These are phyloP conservation scores for Ganoderma lucidum DNA, from an alignment of 1,284 basidiomycete genomes.

Conservation along the genomic window DNA sequence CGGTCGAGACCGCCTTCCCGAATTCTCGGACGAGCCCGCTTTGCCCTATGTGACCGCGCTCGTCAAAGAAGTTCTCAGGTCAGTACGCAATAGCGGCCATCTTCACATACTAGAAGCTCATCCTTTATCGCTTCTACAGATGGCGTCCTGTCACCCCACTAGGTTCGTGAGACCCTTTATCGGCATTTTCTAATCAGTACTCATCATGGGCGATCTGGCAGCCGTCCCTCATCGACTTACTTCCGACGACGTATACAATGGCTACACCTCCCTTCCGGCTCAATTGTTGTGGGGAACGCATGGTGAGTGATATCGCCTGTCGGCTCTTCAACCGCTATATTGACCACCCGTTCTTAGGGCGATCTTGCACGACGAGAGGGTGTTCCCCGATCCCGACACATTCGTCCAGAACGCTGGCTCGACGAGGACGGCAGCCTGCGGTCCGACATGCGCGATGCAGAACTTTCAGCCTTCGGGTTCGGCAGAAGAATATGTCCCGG, in stretches of 20 bases:
- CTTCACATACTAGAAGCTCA: constrained; percentile 9
- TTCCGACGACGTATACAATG: constrained; percentile 44
- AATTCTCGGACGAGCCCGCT: constrained; percentile 46
- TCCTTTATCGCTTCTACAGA: constrained; percentile 20
- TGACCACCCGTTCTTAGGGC: constrained; percentile 39
- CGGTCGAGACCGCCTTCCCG: constrained; percentile 48
- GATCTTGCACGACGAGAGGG: constrained; percentile 48
- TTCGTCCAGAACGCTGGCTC: constrained; percentile 49
- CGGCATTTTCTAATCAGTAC: not conserved
- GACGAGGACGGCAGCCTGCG: constrained; percentile 42
- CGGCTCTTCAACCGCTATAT: constrained; percentile 9
- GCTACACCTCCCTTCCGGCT: constrained; percentile 47
- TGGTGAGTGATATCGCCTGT: constrained; percentile 30
- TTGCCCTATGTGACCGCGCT: constrained; percentile 52
- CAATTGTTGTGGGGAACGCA: constrained; percentile 42
- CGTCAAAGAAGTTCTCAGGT: constrained; percentile 53
- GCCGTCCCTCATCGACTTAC: constrained; percentile 44
- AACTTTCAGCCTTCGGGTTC: constrained; percentile 44
- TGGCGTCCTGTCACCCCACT: constrained; percentile 39
- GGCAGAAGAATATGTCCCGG: constrained; percentile 53
- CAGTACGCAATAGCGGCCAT: constrained; percentile 19
- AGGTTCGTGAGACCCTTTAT: constrained; percentile 21
- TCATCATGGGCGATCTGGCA: constrained; percentile 28
- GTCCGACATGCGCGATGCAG: constrained; percentile 35
- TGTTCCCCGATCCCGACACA: constrained; percentile 46